Evolutionary conservation across 1,284 basidiomycete species (phyloP).

Genomic region (Cryptococcus hybrid): DNA sequence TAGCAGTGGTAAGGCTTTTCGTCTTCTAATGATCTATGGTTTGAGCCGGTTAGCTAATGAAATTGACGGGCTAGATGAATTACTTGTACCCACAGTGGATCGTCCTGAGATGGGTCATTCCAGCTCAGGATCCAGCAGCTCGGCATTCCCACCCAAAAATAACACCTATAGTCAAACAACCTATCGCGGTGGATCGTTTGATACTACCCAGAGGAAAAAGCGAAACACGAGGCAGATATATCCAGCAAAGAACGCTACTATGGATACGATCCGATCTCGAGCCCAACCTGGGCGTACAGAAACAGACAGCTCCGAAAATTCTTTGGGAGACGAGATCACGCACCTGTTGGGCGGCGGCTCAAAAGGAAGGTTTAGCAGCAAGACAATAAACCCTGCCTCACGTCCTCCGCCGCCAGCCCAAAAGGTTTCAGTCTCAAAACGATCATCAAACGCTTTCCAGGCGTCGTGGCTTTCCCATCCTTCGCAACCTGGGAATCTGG

Average conservation of each 20-base stretch:
- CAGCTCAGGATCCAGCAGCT: neutral
- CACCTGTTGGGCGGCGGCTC: conserved; percentile 8
- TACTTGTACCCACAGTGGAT: conserved; percentile 11
- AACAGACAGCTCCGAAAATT: neutral
- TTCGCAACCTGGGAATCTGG: neutral
- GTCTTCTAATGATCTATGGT: neutral
- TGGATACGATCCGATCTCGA: neutral
- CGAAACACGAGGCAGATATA: neutral
- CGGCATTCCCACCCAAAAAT: neutral
- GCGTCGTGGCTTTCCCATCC: conserved; percentile 17
- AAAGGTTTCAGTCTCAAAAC: neutral
- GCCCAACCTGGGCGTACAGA: neutral
- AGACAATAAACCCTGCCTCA: neutral
- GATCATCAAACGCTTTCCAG: conserved; percentile 10
- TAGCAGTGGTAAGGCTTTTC: neutral
- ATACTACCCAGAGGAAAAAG: neutral
- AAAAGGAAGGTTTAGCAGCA: neutral
- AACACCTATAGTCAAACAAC: neutral
- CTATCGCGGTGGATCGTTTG: neutral
- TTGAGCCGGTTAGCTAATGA: neutral
- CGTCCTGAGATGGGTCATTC: conserved; percentile 1
- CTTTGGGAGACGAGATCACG: conserved; percentile 13
- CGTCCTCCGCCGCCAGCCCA: neutral
- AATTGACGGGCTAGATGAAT: neutral
- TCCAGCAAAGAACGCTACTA: neutral